Evolutionary conservation across 495 filamentous ascomycete species (phyloP), one percentile per base, ranked within the genome.

Genomic region (Glarea lozoyensis): DNA sequence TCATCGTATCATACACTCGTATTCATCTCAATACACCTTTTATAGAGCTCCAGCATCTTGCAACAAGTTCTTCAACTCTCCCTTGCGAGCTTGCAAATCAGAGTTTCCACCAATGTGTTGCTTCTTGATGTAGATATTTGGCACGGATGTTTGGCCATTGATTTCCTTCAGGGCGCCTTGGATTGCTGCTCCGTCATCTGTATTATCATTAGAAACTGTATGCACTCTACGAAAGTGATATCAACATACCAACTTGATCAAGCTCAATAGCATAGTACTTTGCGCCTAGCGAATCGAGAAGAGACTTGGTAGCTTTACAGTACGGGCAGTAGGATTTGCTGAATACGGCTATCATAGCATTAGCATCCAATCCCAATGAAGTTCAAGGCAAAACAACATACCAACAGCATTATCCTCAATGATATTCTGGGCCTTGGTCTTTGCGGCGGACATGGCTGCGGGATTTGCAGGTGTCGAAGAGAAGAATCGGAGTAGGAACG

Each of bases 251-350:
- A 51, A 83, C 72, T 70, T 88, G 67, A 67, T 98, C 89, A 45
- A 98, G 66, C 70, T 98, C 92, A 30, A 94, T 67, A 22, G 67
- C 49, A 53, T 71, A 78, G 62, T 76, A 86, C 57, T 88, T 86
- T 33, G 86, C 88, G 50, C 78, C 77, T 45, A 76, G 36, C 27
- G 78, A 64, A 52, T 65, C 72, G 52, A 99, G 70, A 27, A 87
- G 68, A 9, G 61, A 39, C 78, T 96, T 96, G 49, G 79, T 77
- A 41, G 88, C 72, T 22, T 59, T 66, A 72, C 90, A 97, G 76
- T 94, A 90, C n/a, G 90, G 89, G 75, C 92, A 99, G 67, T 84
- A 94, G 11, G 82, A 86, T 68, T 99, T 99, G 61, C 78, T 85
- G 76, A 98, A 98, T 51, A 98, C 84, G 47, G 89, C 86, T 89